phyloP scores from a whole-genome alignment of 2,329 filamentous ascomycete species.

The Botrytis porri region DNA sequence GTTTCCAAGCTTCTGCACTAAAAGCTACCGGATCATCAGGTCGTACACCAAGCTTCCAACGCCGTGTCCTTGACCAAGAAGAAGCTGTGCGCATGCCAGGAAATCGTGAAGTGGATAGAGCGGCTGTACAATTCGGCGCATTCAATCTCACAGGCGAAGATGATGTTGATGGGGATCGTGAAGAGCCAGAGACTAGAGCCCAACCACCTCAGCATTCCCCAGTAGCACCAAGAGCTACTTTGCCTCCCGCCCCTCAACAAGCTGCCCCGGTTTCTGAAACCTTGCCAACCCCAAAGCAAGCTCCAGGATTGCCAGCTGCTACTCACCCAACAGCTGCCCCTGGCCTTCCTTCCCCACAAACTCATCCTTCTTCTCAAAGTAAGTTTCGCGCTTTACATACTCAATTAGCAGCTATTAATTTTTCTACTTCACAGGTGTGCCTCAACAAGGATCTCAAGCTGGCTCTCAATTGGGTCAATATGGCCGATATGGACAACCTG shows the following conservation, averaged over 20 bases:
- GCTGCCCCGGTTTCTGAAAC: constrained; percentile 53
- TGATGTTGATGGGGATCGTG: constrained; percentile 89
- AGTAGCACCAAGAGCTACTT: constrained; percentile 77
- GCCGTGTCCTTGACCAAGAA: constrained; percentile 88
- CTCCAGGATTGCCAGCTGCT: constrained; percentile 49
- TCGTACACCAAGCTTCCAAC: constrained; percentile 77
- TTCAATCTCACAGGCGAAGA: constrained; percentile 77
- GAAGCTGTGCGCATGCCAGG: constrained; percentile 98
- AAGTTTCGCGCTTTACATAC: neutral
- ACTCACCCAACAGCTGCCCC: constrained; percentile 43
- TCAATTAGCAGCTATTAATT: neutral
- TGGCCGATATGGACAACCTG: constrained; percentile 64
- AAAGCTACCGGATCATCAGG: constrained; percentile 65
- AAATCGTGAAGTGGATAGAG: constrained; percentile 89
- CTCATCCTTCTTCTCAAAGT: constrained; percentile 41
- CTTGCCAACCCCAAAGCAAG: constrained; percentile 46
- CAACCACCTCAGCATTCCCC: constrained; percentile 94
- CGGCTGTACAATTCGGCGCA: constrained; percentile 93
- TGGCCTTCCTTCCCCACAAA: constrained; percentile 39
- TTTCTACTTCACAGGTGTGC: constrained; percentile 3
- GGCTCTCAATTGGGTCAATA: constrained; percentile 52
- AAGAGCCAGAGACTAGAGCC: constrained; percentile 90
- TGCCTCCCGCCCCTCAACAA: constrained; percentile 67
- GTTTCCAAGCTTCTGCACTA: constrained; percentile 75
- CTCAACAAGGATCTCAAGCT: constrained; percentile 37